A percentile compares a stretch with the other conserved stretches of the same genome.
Evolutionary conservation across 495 filamentous ascomycete genomes (phyloP).

Genomic region (Cairneyella variabilis): DNA sequence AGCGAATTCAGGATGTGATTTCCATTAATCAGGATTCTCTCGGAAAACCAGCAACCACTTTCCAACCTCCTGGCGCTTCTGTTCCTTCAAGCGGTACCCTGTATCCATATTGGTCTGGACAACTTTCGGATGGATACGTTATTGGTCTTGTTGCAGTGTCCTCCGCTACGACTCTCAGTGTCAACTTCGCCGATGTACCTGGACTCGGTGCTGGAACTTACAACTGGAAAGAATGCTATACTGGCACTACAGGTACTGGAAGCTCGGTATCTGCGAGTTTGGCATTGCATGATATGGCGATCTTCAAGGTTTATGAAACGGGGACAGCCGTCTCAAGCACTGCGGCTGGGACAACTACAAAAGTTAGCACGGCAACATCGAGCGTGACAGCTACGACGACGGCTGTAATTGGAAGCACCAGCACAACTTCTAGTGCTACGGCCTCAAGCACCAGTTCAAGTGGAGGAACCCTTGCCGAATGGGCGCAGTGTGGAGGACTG

Average conservation of each 20-base stretch:
- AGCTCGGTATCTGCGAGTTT: conserved; percentile 30
- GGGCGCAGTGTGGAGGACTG: neutral
- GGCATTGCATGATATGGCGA: conserved; percentile 46
- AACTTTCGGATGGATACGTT: conserved; percentile 21
- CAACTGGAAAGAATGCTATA: conserved; percentile 49
- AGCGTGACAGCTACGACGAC: neutral
- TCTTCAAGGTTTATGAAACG: conserved; percentile 23
- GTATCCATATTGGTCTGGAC: conserved; percentile 12
- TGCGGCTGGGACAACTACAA: neutral
- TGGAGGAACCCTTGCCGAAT: neutral
- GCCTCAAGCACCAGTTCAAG: no score
- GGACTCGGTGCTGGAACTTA: conserved; percentile 44
- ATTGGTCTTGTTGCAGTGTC: conserved; percentile 25
- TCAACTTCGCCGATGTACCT: conserved; percentile 42
- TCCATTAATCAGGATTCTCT: conserved; percentile 18
- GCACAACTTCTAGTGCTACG: neutral
- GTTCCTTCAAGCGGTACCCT: neutral
- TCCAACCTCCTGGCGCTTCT: neutral
- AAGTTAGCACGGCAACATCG: neutral
- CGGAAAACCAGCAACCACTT: conserved; percentile 6
- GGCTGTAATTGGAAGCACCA: neutral
- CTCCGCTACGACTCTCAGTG: conserved; percentile 3
- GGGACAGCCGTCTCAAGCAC: neutral
- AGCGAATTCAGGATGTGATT: conserved; percentile 5
- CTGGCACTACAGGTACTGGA: conserved; percentile 32